Conservation (phyloP, 371 early-diverging fungal genomes). For the Blastocladiella emersonii region DNA sequence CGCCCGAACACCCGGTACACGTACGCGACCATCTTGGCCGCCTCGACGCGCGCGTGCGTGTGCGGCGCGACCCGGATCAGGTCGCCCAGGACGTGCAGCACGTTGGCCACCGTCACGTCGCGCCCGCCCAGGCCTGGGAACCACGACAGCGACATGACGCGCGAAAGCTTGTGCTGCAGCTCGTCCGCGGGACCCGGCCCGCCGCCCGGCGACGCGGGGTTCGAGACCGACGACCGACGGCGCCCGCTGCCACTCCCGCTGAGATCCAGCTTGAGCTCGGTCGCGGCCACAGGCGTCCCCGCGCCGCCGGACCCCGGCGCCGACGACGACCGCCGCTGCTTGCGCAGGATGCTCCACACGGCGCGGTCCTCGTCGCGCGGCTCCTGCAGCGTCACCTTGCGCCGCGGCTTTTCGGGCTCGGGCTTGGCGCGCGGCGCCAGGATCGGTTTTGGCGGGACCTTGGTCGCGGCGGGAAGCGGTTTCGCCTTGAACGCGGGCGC, state of each 20-base stretch:
- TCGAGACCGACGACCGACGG: too few species aligned
- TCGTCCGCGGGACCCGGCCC: not conserved
- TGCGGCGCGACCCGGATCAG: constrained; percentile 13
- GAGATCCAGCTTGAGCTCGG: too few species aligned
- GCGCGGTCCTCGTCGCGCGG: not conserved
- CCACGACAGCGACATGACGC: constrained; percentile 9
- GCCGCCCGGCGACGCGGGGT: too few species aligned
- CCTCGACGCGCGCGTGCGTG: constrained; percentile 22
- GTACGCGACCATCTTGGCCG: constrained; percentile 20
- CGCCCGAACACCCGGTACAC: constrained; percentile 19
- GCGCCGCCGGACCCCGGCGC: too few species aligned
- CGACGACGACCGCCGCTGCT: too few species aligned
- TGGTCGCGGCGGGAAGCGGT: not conserved
- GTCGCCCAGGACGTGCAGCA: constrained; percentile 15
- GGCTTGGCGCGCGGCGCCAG: too few species aligned
- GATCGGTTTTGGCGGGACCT: not conserved
- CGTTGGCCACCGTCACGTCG: constrained; percentile 19
- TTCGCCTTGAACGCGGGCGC: not conserved
- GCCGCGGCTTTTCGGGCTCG: too few species aligned
- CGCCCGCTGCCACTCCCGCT: too few species aligned
- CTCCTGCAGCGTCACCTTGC: not conserved
- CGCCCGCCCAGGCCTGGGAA: constrained; percentile 6
- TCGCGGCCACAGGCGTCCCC: too few species aligned
- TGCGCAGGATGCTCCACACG: not conserved
- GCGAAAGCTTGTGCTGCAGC: constrained; percentile 1